Evolutionary conservation across 73 alveolate genomes (phyloP).

Genomic region (Tetrahymena elliotti): DNA sequence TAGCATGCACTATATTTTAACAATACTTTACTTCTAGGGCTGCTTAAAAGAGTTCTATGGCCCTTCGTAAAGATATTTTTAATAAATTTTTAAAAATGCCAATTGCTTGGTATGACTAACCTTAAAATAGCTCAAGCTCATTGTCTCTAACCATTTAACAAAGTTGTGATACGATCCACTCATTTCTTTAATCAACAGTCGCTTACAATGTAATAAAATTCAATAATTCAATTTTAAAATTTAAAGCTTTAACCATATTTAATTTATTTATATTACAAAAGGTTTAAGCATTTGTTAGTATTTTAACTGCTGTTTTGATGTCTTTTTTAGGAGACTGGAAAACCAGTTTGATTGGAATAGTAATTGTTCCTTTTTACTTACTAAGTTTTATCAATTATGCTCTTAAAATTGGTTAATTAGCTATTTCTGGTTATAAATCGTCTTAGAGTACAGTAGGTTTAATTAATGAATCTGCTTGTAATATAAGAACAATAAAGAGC

Average conservation of each 20-base stretch:
- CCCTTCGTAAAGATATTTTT: slow-evolving; percentile 7
- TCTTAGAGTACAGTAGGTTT: neutral
- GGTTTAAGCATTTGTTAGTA: slow-evolving; percentile 14
- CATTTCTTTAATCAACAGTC: slow-evolving; percentile 19
- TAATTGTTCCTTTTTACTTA: neutral
- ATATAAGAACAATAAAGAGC: neutral
- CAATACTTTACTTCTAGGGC: neutral
- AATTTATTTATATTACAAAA: too few relatives aligned
- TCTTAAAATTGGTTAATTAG: neutral
- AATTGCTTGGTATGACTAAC: slow-evolving; percentile 20
- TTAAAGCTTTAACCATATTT: too few relatives aligned
- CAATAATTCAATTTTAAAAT: neutral
- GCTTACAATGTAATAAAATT: slow-evolving; percentile 18
- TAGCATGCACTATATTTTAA: slow-evolving; percentile 3
- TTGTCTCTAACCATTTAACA: slow-evolving; percentile 8
- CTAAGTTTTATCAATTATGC: neutral
- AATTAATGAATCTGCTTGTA: neutral
- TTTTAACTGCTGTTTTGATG: neutral
- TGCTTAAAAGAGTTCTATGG: slow-evolving; percentile 4
- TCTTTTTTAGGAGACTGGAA: neutral
- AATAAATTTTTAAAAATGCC: slow-evolving; percentile 24
- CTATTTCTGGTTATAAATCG: neutral
- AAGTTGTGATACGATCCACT: slow-evolving; percentile 22
- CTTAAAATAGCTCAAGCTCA: slow-evolving; percentile 27
- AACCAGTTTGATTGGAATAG: neutral